These are phyloP conservation scores for Achlya hypogyna DNA, from an alignment of 352 stramenopile genomes.

Conservation along the genomic window DNA sequence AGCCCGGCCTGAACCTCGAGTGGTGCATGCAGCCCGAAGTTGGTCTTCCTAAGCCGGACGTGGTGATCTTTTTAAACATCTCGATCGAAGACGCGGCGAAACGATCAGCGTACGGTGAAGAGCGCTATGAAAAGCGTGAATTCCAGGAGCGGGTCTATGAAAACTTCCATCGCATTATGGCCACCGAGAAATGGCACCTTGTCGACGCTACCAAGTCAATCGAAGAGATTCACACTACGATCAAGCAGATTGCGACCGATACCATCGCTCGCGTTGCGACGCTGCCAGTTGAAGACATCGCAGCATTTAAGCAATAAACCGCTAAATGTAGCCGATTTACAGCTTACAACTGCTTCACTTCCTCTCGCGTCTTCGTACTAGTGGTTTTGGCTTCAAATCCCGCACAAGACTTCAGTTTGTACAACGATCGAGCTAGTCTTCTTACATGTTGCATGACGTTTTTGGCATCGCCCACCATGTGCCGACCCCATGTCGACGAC, in stretches of 20 bases:
- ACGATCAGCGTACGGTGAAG: constrained; percentile 89
- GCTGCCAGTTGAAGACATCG: background rate
- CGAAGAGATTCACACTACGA: constrained; percentile 54
- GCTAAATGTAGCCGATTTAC: background rate
- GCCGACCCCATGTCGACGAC: too few species aligned
- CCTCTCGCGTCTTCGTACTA: too few species aligned
- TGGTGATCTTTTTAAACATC: constrained; percentile 96
- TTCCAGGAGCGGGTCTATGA: constrained; percentile 82
- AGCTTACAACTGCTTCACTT: too few species aligned
- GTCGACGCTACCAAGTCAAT: constrained; percentile 71
- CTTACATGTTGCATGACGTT: too few species aligned
- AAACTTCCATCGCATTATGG: constrained; percentile 55
- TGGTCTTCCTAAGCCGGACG: constrained; percentile 94
- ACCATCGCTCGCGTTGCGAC: constrained; percentile 27
- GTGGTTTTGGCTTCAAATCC: too few species aligned
- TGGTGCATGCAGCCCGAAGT: constrained; percentile 98
- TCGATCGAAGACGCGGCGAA: constrained; percentile 80
- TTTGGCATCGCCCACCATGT: too few species aligned
- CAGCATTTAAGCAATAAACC: background rate
- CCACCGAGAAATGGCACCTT: constrained; percentile 54
- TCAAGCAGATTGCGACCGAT: constrained; percentile 43
- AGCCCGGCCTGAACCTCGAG: constrained; percentile 81
- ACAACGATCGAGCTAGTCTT: too few species aligned
- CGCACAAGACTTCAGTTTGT: too few species aligned
- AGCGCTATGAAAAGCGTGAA: constrained; percentile 84